Evolutionary conservation across 2,329 filamentous ascomycete species (phyloP).

Genomic region (Emmonsiellopsis sp.): DNA sequence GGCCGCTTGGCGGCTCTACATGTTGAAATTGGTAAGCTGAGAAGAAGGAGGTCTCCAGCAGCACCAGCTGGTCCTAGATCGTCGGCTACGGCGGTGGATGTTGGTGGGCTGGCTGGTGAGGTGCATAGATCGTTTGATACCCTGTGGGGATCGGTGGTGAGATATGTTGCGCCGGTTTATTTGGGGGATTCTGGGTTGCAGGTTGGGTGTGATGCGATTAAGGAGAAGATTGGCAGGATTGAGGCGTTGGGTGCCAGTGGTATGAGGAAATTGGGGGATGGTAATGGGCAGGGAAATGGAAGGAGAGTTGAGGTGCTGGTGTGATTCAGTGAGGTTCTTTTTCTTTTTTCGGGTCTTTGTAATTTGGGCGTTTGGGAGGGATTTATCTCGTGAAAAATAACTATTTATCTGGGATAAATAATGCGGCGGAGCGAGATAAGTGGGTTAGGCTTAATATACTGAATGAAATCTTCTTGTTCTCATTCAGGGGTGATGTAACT

Average conservation of each 20-base stretch:
- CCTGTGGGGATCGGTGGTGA: background rate
- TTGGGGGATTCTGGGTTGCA: slow-evolving; percentile 6
- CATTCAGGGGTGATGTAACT: no score
- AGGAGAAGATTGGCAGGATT: slow-evolving; percentile 5
- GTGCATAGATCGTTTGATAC: background rate
- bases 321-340: no score
- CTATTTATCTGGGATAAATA: background rate
- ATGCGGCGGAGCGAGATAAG: no score
- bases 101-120: background rate
- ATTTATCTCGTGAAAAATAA: background rate
- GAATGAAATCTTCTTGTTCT: no score
- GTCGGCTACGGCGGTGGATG: no score
- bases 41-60: slow-evolving; percentile 1
- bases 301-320: slow-evolving; percentile 1
- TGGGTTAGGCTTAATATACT: no score
- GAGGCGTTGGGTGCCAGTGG: slow-evolving; percentile 1
- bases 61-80: no score
- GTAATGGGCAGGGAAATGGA: background rate
- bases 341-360: no score
- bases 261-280: background rate
- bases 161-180: background rate
- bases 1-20: slow-evolving; percentile 13
- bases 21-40: slow-evolving; percentile 11
- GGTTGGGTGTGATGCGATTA: slow-evolving; percentile 7
- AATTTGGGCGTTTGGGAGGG: no score